phyloP scores from a whole-genome alignment of 78 protist genomes.

The Acrasis kona region DNA sequence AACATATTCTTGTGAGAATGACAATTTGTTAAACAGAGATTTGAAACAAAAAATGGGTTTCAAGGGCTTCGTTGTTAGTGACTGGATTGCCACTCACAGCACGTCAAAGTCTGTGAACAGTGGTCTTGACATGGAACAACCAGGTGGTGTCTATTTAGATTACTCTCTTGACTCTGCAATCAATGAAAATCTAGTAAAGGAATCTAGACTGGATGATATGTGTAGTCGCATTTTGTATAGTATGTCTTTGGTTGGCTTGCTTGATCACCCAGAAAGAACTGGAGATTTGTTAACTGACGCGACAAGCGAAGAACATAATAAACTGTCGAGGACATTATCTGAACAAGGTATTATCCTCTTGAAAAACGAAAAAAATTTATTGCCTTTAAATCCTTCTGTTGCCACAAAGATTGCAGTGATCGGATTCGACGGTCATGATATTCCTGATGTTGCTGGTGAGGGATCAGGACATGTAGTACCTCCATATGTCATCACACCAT shows the following conservation, averaged over 20 bases:
- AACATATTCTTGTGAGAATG: neutral
- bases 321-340: slow-evolving; percentile 11
- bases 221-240: slow-evolving; percentile 4
- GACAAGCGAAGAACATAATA: neutral
- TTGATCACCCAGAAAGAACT: neutral
- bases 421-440: neutral
- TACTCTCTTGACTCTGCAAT: neutral
- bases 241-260: slow-evolving; percentile 5
- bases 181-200: neutral
- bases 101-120: neutral
- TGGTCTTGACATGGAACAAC: slow-evolving; percentile 19
- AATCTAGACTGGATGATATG: slow-evolving; percentile 23
- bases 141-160: neutral
- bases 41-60: neutral
- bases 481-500: neutral
- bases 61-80: slow-evolving; percentile 17
- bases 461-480: slow-evolving; percentile 26
- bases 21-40: neutral
- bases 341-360: slow-evolving; percentile 18
- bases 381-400: neutral
- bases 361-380: slow-evolving; percentile 9
- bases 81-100: slow-evolving; percentile 20
- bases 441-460: slow-evolving; percentile 1
- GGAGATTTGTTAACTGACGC: slow-evolving; percentile 20
- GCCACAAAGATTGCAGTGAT: slow-evolving; percentile 19